Conservation (phyloP, 169 alveolate genomes). For the Babesia ovis region DNA sequence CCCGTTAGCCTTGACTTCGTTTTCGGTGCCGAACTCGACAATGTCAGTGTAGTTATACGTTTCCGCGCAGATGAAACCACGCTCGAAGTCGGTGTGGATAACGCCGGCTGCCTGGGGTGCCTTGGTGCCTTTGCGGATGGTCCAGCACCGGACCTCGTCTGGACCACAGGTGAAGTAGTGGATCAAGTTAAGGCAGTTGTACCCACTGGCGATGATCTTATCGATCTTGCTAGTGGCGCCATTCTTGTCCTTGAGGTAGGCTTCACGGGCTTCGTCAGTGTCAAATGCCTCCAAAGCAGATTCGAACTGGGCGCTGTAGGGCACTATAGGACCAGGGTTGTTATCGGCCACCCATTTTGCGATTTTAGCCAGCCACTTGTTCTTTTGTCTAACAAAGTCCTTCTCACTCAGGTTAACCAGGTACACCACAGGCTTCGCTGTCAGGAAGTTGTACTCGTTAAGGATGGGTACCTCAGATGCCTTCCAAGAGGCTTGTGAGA, state of each 20-base stretch:
- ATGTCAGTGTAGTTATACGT: conserved; percentile 89
- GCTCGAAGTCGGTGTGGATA: conserved; percentile 96
- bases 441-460: conserved; percentile 91
- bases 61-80: conserved; percentile 99
- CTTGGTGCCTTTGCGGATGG: conserved; percentile 93
- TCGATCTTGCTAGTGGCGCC: conserved; percentile 88
- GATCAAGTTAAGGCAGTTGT: conserved; percentile 89
- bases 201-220: conserved; percentile 96
- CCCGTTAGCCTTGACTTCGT: conserved; percentile 93
- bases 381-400: conserved; percentile 95
- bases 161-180: conserved; percentile 99
- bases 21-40: conserved; percentile 82
- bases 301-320: conserved; percentile 97
- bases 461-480: conserved; percentile 88
- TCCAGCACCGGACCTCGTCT: conserved; percentile 99
- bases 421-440: conserved; percentile 99
- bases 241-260: conserved; percentile 79
- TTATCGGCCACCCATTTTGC: conserved; percentile 95
- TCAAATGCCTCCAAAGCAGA: conserved; percentile 85
- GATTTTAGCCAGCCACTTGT: conserved; percentile 94
- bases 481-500: conserved; percentile 88
- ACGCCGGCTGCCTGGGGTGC: conserved; percentile 97
- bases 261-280: conserved; percentile 82
- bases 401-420: conserved; percentile 92
- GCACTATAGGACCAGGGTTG: conserved; percentile 97